Base-by-base conservation (phyloP, 768 basidiomycete species). In the Tylopilus sp. region DNA sequence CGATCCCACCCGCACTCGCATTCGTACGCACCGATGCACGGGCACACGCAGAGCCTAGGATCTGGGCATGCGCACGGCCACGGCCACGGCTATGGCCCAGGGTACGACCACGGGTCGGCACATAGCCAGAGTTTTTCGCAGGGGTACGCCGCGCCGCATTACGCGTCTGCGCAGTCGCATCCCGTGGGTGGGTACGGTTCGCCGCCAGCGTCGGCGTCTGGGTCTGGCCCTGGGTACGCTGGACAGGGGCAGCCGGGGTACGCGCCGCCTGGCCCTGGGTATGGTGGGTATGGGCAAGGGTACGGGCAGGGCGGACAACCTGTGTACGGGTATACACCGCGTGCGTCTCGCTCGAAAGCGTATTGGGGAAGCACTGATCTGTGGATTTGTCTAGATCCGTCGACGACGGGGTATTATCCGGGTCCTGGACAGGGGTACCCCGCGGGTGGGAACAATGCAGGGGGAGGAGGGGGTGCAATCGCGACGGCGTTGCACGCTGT, bases 401-500 rank as follows among this genome's bases (percentile, higher is more conserved):
- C 46, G 15, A 13, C 46, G 25, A 4, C 46, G 36, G 47, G 26
- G 13, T 54, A 58, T 12, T 47, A 56, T 42, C 20, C 38, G 11
- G 4, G 4, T 6, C 6, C 15, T 35, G 49, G 31, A 0, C 33
- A 42, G 42, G 36, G 9, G 4, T 36, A 48, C 12, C 10, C 53
- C 7, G 39, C 17, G 11, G 39, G 31, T 22, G 51, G 53, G 4
- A 22, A 48, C 48, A 0, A 20, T 48, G 4, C 9, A 54, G 76
- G 28, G 74, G 68, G 25, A 46, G n/a, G n/a, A n/a, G n/a, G n/a
- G n/a, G n/a, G n/a, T n/a, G n/a, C n/a, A 0, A n/a, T 61, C 2
- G 20, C 49, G 42, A 39, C 57, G 12, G 82, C 81, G 38, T 57
- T 75, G 57, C 73, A 65, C 53, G 72, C 75, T n/a, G 72, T 86